Conservation (phyloP, 805 yeast species). For the Kodamaea jinghongensis region DNA sequence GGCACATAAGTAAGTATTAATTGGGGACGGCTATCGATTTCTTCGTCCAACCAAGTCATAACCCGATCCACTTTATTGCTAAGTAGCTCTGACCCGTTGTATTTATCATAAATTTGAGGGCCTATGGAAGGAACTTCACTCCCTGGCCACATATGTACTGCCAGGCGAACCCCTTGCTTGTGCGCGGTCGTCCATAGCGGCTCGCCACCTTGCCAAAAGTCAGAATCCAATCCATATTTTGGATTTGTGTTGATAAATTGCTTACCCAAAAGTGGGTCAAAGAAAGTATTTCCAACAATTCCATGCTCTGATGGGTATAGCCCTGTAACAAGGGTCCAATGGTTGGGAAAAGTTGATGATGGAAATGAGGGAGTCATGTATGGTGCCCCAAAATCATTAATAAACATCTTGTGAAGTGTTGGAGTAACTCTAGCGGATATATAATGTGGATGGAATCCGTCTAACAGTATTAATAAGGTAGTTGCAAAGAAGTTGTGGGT, state of each 20-base stretch:
- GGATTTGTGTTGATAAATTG: slow-evolving; percentile 66
- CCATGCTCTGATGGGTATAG: slow-evolving; percentile 82
- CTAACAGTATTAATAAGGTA: slow-evolving; percentile 75
- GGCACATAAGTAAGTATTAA: slow-evolving; percentile 77
- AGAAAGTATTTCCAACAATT: slow-evolving; percentile 79
- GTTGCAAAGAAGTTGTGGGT: slow-evolving; percentile 73
- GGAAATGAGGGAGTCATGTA: slow-evolving; percentile 88
- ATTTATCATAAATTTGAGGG: slow-evolving; percentile 55
- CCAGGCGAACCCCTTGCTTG: slow-evolving; percentile 57
- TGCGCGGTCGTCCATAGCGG: slow-evolving; percentile 83
- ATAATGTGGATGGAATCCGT: slow-evolving; percentile 91
- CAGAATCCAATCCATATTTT: slow-evolving; percentile 48
- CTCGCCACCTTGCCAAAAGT: slow-evolving; percentile 83
- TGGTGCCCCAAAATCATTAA: slow-evolving; percentile 62
- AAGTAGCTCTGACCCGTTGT: slow-evolving; percentile 61
- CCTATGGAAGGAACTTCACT: slow-evolving; percentile 64
- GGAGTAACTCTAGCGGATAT: slow-evolving; percentile 69
- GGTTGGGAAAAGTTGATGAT: slow-evolving; percentile 86
- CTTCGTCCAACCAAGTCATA: slow-evolving; percentile 63
- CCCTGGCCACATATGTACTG: slow-evolving; percentile 98
- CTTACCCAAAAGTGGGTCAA: slow-evolving; percentile 52
- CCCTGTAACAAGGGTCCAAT: slow-evolving; percentile 90
- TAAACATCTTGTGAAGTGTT: slow-evolving; percentile 54
- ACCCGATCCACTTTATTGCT: slow-evolving; percentile 57
- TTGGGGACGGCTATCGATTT: slow-evolving; percentile 62